Percentiles rank a stretch among this genome's conserved stretches.
Conservation (phyloP, 2,329 filamentous ascomycete species). For the Xylariaceae sp. region DNA sequence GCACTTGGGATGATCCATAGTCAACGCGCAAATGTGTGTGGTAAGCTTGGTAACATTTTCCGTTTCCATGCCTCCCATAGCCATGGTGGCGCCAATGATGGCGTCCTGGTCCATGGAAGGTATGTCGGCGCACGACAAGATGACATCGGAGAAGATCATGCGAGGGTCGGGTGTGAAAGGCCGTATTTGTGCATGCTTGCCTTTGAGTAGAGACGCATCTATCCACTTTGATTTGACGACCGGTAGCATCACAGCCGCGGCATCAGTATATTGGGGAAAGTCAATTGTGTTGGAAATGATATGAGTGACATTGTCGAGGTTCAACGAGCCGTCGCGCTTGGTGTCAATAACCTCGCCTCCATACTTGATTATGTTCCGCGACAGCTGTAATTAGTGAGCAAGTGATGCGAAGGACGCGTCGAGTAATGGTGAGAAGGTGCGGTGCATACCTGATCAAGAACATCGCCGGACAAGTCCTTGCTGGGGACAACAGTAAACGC, state of each 20-base stretch:
- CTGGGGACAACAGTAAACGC: constrained; percentile 23
- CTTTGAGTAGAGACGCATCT: constrained; percentile 61
- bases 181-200: constrained; percentile 70
- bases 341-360: constrained; percentile 46
- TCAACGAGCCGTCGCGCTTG: constrained; percentile 43
- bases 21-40: constrained; percentile 85
- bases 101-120: constrained; percentile 85
- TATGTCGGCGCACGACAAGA: constrained; percentile 78
- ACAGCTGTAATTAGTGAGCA: constrained; percentile 32
- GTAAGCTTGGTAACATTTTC: constrained; percentile 67
- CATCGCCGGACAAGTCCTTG: constrained; percentile 17
- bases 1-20: constrained; percentile 70
- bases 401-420: background rate
- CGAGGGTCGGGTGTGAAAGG: constrained; percentile 87
- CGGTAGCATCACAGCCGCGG: constrained; percentile 73
- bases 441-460: constrained; percentile 22
- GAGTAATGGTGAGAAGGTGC: background rate
- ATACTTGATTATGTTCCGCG: constrained; percentile 40
- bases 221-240: constrained; percentile 85
- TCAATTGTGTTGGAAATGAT: constrained; percentile 73
- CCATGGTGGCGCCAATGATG: constrained; percentile 83
- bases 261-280: constrained; percentile 79
- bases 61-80: constrained; percentile 80
- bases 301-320: constrained; percentile 47
- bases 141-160: constrained; percentile 83